These are phyloP conservation scores for Eucalyptus paniculata DNA, from an alignment of 345 rosid genomes.

Conservation along the genomic window DNA sequence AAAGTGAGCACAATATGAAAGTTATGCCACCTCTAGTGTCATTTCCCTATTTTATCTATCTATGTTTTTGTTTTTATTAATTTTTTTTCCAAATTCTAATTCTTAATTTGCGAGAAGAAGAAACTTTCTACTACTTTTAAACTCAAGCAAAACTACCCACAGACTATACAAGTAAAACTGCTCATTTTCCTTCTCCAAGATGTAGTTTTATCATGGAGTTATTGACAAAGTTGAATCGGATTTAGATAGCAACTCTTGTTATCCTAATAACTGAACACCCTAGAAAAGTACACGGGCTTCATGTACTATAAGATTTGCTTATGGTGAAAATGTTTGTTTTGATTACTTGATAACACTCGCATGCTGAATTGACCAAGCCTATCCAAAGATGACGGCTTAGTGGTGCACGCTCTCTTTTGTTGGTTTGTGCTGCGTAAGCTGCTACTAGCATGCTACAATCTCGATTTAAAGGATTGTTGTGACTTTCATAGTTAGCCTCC, in stretches of 20 bases:
- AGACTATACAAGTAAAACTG: neutral
- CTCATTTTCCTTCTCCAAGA: neutral
- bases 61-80: neutral
- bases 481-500: neutral
- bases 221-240: neutral
- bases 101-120: neutral
- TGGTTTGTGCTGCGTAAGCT: no score
- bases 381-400: neutral
- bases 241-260: neutral
- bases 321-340: neutral
- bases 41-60: neutral
- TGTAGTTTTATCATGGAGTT: neutral
- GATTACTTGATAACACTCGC: neutral
- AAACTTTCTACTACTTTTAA: neutral
- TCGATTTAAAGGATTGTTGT: neutral
- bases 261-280: neutral
- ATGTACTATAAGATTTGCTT: neutral
- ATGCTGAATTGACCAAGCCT: neutral
- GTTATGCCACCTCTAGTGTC: neutral
- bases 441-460: no score
- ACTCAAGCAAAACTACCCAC: neutral
- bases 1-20: fast-evolving
- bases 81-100: no score
- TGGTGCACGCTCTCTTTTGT: neutral
- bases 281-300: neutral